A percentile compares a stretch with the other conserved stretches of the same genome.
Evolutionary conservation across 2,329 filamentous ascomycete species (phyloP).

Genomic region (Aureobasidium sp.): DNA sequence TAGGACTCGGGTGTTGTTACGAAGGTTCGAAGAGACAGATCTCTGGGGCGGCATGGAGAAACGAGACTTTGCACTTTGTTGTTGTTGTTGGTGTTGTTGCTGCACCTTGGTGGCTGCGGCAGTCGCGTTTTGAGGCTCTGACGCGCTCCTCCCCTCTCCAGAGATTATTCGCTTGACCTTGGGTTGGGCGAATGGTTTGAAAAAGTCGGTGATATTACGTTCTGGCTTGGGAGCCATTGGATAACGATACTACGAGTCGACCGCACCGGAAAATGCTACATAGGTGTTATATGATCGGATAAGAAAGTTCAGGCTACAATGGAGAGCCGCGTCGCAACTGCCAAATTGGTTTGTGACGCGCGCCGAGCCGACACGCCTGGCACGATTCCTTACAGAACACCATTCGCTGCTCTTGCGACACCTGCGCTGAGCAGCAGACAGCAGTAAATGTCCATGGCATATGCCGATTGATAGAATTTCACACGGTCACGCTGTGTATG

Average conservation of each 20-base stretch:
- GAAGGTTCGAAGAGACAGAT: neutral
- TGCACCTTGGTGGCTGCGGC: constrained; percentile 19
- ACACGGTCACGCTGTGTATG: too few species aligned
- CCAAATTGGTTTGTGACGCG: constrained; percentile 8
- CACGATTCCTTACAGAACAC: neutral
- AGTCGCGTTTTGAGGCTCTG: constrained; percentile 18
- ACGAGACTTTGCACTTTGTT: constrained; percentile 24
- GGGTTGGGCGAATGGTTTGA: constrained; percentile 34
- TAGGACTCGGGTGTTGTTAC: neutral
- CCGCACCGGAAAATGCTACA: neutral
- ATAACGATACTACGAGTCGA: neutral
- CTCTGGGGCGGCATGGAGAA: constrained; percentile 1
- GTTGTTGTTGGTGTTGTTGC: constrained; percentile 16
- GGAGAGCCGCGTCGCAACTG: neutral
- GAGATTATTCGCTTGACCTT: constrained; percentile 18
- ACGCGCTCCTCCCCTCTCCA: constrained; percentile 6
- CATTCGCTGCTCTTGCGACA: too few species aligned
- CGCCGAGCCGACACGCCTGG: neutral
- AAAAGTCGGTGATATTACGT: constrained; percentile 39
- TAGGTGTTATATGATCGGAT: neutral
- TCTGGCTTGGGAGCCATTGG: neutral
- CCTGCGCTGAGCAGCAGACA: neutral
- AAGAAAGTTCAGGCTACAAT: constrained; percentile 3
- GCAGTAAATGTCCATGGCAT: neutral
- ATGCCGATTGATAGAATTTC: neutral